phyloP scores from a whole-genome alignment of 805 yeast species.

The Maudiozyma turicensis region DNA sequence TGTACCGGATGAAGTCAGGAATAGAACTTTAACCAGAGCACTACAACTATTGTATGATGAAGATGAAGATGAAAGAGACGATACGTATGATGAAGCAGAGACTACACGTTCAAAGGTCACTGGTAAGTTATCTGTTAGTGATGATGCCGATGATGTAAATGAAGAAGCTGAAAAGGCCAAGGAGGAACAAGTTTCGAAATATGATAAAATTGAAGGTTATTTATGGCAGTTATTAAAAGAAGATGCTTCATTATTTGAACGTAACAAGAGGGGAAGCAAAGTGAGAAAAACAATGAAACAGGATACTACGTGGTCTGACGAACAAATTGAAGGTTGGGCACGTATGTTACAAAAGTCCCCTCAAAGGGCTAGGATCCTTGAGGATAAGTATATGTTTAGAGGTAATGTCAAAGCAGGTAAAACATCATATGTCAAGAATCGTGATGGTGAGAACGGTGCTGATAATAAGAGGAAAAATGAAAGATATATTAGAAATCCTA shows the following conservation, averaged over 20 bases:
- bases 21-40: constrained; percentile 51
- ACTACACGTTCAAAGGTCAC: constrained; percentile 13
- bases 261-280: constrained; percentile 40
- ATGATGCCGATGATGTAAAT: constrained; percentile 10
- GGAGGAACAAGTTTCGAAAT: constrained; percentile 14
- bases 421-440: constrained; percentile 24
- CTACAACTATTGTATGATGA: constrained; percentile 54
- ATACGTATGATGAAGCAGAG: constrained; percentile 52
- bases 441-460: constrained; percentile 5
- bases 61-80: constrained; percentile 84
- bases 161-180: constrained; percentile 9
- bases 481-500: neutral
- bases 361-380: constrained; percentile 48
- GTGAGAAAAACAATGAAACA: constrained; percentile 42
- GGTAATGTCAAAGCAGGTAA: constrained; percentile 31
- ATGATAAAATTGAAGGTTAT: constrained; percentile 41
- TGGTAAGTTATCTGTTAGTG: constrained; percentile 6
- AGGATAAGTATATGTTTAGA: constrained; percentile 47
- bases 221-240: constrained; percentile 48
- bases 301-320: constrained; percentile 68
- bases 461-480: constrained; percentile 1
- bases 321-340: constrained; percentile 91
- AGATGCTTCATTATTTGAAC: constrained; percentile 40
- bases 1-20: constrained; percentile 41
- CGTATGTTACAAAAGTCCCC: constrained; percentile 63